Evolutionary conservation across 1,284 basidiomycete species (phyloP), one percentile per base, ranked within the genome.

Genomic region (Trametes pubescens): DNA sequence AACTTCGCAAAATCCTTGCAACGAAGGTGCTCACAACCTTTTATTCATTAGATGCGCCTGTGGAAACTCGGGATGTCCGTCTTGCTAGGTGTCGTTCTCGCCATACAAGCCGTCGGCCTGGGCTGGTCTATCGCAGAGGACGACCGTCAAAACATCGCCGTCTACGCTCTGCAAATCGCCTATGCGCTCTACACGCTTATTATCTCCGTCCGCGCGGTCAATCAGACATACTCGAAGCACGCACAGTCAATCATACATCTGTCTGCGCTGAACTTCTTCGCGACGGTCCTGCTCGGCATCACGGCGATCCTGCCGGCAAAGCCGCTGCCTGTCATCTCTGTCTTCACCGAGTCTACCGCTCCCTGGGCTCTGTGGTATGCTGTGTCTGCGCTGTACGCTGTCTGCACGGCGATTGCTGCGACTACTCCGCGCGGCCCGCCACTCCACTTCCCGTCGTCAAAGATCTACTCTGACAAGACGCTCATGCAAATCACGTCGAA

Each of bases 381-480:
- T 5, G 77, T 82, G 2, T 74, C 88, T 5, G 76, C 76, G 0
- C 76, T 90, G 8, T 87, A 89, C 66, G 67, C 81, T 21, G 60
- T 83, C n/a, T 78, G 82, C 0, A 79, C 81, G 57, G 59, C 82
- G 32, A 68, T 91, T 34, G 80, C 84, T 9, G 80, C 85, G 52
- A 87, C 83, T 0, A 90, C 87, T 3, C 90, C 88, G 2, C 82
- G 85, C 43, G 93, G 93, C 0, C 95, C 95, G 0, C 77, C 82
- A 4, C 79, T 95, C 29, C 86, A 93, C 72, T 92, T 87, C 69
- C 90, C 91, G 0, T 81, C 88, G 8, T 82, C 86, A 51, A 80
- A 80, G 16, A 89, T 96, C 44, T 96, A 95, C 73, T 87, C 90
- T 0, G 81, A 89, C 57, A 93, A 93, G 75, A 86, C 80, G 0